phyloP scores from a whole-genome alignment of 192 early-diverging fungal genomes.

The Oehlia diaphana region DNA sequence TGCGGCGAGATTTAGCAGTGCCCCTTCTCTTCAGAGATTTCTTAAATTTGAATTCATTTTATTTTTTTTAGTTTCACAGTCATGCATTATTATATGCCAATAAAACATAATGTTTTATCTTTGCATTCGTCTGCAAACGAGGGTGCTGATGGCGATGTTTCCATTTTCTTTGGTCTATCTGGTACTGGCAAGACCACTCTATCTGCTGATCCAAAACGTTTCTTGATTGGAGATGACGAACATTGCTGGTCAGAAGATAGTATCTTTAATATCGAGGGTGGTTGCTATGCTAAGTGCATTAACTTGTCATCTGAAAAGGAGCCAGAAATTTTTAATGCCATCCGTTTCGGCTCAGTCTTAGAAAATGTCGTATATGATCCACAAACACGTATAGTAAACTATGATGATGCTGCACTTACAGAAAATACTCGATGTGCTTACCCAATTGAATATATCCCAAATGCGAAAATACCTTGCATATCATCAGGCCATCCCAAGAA shows the following conservation, averaged over 20 bases:
- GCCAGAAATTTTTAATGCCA: constrained; percentile 97
- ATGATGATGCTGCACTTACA: constrained; percentile 74
- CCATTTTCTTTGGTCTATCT: constrained; percentile 97
- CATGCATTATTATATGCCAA: constrained; percentile 98
- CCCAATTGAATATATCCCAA: constrained; percentile 94
- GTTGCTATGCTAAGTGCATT: constrained; percentile 98
- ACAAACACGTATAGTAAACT: constrained; percentile 76
- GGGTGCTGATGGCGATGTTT: constrained; percentile 85
- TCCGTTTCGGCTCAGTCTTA: constrained; percentile 89
- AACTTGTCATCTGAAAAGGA: constrained; percentile 97
- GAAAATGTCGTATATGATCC: constrained; percentile 91
- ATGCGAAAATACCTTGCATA: constrained; percentile 91
- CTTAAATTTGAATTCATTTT: not conserved
- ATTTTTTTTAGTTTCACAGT: constrained; percentile 78
- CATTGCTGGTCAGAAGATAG: constrained; percentile 97
- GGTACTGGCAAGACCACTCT: constrained; percentile 99
- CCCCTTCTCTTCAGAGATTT: not conserved
- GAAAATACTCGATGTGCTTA: constrained; percentile 98
- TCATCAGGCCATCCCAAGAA: constrained; percentile 85
- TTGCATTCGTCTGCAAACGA: constrained; percentile 96
- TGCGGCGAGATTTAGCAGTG: too few species aligned
- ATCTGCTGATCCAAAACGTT: constrained; percentile 89
- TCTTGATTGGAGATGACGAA: constrained; percentile 98
- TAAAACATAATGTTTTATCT: constrained; percentile 81
- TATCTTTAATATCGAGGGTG: constrained; percentile 99